These are phyloP conservation scores for Mycosphaerella arachidis DNA, from an alignment of 2,329 filamentous ascomycete genomes.

Conservation along the genomic window DNA sequence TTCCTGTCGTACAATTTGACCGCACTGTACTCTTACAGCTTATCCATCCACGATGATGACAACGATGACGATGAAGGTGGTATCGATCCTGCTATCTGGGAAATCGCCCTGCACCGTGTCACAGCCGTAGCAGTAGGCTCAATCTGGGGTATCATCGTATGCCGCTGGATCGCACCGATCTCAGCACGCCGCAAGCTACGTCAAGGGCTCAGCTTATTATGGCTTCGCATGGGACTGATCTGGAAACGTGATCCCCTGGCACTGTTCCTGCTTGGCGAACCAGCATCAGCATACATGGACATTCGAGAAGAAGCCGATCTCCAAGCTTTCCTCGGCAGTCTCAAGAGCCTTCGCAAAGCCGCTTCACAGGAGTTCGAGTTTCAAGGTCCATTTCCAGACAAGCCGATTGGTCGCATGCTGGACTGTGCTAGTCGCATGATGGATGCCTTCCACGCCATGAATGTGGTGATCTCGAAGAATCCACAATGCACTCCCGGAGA, in stretches of 20 bases:
- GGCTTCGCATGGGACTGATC: slow-evolving; percentile 89
- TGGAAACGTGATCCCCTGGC: slow-evolving; percentile 92
- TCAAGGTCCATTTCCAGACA: slow-evolving; percentile 76
- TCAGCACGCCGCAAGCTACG: slow-evolving; percentile 84
- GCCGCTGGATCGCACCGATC: slow-evolving; percentile 87
- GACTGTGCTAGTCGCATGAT: slow-evolving; percentile 77
- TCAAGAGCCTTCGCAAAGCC: slow-evolving; percentile 67
- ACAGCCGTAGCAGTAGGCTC: slow-evolving; percentile 81
- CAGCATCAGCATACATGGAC: slow-evolving; percentile 63
- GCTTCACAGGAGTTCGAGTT: slow-evolving; percentile 86
- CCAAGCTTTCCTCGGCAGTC: slow-evolving; percentile 68
- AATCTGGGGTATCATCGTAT: slow-evolving; percentile 87
- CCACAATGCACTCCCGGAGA: slow-evolving; percentile 72
- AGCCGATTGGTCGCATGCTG: slow-evolving; percentile 68
- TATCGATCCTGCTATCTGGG: slow-evolving; percentile 73
- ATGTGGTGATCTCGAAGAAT: slow-evolving; percentile 80
- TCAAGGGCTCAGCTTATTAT: slow-evolving; percentile 82
- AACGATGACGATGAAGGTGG: slow-evolving; percentile 85
- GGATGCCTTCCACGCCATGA: slow-evolving; percentile 95
- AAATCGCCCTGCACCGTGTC: slow-evolving; percentile 84
- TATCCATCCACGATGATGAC: slow-evolving; percentile 72
- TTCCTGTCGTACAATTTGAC: slow-evolving; percentile 95
- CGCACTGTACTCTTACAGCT: slow-evolving; percentile 86
- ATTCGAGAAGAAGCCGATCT: slow-evolving; percentile 83
- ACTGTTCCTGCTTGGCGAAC: slow-evolving; percentile 51